phyloP scores from a whole-genome alignment of 2,329 filamentous ascomycete genomes.

The Exutisphaerella laricina region DNA sequence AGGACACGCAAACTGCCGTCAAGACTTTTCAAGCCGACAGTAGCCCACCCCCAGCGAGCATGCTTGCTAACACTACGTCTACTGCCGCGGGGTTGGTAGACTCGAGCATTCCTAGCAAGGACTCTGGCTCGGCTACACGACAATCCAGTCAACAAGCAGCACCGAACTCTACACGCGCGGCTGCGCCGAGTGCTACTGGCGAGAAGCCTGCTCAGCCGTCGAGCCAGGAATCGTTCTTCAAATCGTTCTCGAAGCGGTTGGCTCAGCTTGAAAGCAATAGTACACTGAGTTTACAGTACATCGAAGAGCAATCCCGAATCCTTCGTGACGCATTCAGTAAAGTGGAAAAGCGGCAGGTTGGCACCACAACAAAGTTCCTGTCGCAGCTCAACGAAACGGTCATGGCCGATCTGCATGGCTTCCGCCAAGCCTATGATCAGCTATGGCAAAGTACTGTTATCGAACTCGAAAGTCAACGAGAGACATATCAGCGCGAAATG shows the following conservation, averaged over 20 bases:
- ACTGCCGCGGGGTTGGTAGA: not conserved
- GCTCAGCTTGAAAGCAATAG: conserved; percentile 89
- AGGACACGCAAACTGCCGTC: too few species aligned
- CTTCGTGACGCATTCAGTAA: conserved; percentile 80
- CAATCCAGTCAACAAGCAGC: conserved; percentile 8
- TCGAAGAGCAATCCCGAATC: conserved; percentile 90
- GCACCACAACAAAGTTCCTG: conserved; percentile 77
- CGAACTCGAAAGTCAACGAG: conserved; percentile 80
- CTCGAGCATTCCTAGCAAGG: too few species aligned
- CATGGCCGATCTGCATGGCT: conserved; percentile 68
- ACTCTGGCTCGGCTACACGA: not conserved
- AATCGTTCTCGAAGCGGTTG: conserved; percentile 87
- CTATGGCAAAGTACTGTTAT: conserved; percentile 95
- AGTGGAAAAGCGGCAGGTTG: conserved; percentile 79
- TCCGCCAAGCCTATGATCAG: conserved; percentile 85
- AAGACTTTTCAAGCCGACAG: too few species aligned
- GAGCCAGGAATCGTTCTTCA: conserved; percentile 97
- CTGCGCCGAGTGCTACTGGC: not conserved
- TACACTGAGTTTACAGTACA: conserved; percentile 87
- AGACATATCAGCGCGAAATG: conserved; percentile 77
- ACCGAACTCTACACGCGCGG: conserved; percentile 13
- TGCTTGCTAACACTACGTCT: not conserved
- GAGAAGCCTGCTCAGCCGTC: conserved; percentile 57
- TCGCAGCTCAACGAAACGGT: conserved; percentile 84
- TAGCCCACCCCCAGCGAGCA: too few species aligned